Evolutionary conservation across 148 eudicot species (phyloP).

Genomic region (Polygonum maritimum): DNA sequence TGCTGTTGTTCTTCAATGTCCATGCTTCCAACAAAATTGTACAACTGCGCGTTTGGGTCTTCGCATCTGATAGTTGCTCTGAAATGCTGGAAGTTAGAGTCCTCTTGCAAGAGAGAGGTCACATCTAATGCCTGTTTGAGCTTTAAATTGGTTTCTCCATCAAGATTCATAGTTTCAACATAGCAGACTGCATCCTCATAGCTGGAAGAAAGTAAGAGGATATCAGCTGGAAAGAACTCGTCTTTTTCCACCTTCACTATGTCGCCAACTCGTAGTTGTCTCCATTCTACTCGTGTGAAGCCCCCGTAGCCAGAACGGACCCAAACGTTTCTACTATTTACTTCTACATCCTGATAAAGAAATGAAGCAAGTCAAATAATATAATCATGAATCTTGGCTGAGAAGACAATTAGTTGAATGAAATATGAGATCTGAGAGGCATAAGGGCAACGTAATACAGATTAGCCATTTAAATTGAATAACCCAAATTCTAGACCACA

Average conservation of each 20-base stretch:
- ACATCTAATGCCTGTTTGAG: slow-evolving; percentile 70
- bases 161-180: slow-evolving; percentile 94
- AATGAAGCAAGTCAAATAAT: background rate
- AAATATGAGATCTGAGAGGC: background rate
- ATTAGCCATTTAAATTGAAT: background rate
- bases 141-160: slow-evolving; percentile 93
- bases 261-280: slow-evolving; percentile 71
- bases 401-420: background rate
- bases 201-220: slow-evolving; percentile 75
- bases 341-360: slow-evolving; percentile 56
- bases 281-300: slow-evolving; percentile 52
- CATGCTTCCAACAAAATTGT: slow-evolving; percentile 73
- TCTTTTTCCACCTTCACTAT: slow-evolving; percentile 79
- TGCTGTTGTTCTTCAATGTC: slow-evolving; percentile 46
- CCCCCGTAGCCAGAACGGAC: slow-evolving; percentile 51
- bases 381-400: too few species aligned
- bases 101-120: slow-evolving; percentile 51
- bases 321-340: slow-evolving; percentile 65
- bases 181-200: slow-evolving; percentile 80
- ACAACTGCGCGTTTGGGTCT: slow-evolving; percentile 83
- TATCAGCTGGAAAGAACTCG: slow-evolving; percentile 86
- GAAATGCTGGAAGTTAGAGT: slow-evolving; percentile 41
- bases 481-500: background rate
- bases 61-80: slow-evolving; percentile 64
- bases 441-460: background rate